phyloP scores from a whole-genome alignment of 148 eudicot species.

The Rhododendron henanense region DNA sequence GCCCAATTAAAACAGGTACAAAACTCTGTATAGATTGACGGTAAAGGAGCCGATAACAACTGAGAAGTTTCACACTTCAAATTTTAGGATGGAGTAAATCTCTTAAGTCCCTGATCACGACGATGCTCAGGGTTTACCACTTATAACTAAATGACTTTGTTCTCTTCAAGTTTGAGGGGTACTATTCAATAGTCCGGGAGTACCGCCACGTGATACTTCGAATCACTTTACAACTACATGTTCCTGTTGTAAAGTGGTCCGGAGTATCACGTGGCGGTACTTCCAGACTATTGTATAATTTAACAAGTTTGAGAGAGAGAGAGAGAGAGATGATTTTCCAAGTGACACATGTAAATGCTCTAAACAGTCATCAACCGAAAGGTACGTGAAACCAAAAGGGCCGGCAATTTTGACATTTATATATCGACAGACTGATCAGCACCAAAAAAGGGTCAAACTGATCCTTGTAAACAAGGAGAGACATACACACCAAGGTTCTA shows the following conservation, averaged over 20 bases:
- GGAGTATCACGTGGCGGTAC: no score
- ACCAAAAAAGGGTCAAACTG: background rate
- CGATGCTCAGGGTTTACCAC: background rate
- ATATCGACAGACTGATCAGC: background rate
- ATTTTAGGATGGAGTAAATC: no score
- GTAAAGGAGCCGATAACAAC: no score
- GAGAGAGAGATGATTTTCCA: background rate
- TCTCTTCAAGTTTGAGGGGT: background rate
- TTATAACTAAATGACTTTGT: background rate
- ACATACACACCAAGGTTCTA: background rate
- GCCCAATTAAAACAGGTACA: no score
- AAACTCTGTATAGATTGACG: no score
- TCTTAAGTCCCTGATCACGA: no score
- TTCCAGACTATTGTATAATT: no score
- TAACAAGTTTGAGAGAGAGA: background rate
- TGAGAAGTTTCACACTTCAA: no score
- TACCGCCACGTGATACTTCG: no score
- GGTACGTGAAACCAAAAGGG: background rate
- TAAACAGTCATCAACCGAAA: background rate
- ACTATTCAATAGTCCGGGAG: no score
- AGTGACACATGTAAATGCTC: background rate
- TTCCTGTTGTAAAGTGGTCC: no score
- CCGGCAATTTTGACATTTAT: background rate
- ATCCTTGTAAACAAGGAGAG: background rate
- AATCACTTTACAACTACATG: no score